Evolutionary conservation across 495 filamentous ascomycete species (phyloP), one percentile per base, ranked within the genome.

Genomic region (Extremus antarcticus): DNA sequence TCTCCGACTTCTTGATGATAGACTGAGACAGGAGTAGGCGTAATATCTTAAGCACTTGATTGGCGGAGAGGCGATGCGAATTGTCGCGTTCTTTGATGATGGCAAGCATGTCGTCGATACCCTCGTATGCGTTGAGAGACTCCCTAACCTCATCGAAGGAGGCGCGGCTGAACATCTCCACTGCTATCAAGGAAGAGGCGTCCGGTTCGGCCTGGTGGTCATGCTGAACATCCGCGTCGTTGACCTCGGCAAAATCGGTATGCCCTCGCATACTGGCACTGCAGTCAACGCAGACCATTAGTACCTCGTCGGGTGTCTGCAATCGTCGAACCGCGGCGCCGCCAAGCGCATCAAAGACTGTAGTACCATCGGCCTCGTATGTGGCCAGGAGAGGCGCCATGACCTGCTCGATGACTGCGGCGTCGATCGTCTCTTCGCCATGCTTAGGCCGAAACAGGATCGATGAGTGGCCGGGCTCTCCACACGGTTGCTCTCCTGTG

Each of bases 261-360:
- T 60, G 45, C 2, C 43, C 43, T 19, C 22, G 21, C 67, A 70
- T 70, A 47, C 64, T 66, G 10, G 40, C 41, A 39, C 57, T 62
- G 25, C 61, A 65, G 51, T 70, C 66, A 23, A 70, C 64, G 43
- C 53, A 58, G 25, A 70, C 57, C 56, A 70, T 63, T 43, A 66
- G 49, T 24, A 70, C 51, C 53, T 70, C 67, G 25, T 68, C 66
- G 4, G 67, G 67, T 7, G 58, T 47, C 50, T 56, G 56, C 11
- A 63, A 25, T 47, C 56, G 55, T 15, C 54, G 51, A 3, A 54
- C 43, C 16, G 57, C 45, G 3, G 54, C 49, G 24, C 60, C 66
- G 1, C 67, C 64, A 48, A 70, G 62, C 7, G 58, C 60, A 46
- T 68, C 65, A 50, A 70, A 68, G 3, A 65, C 45, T 32, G 55